A percentile compares a stretch with the other conserved stretches of the same genome.
Evolutionary conservation across 768 basidiomycete species (phyloP).

Genomic region (Podaxis sp.): DNA sequence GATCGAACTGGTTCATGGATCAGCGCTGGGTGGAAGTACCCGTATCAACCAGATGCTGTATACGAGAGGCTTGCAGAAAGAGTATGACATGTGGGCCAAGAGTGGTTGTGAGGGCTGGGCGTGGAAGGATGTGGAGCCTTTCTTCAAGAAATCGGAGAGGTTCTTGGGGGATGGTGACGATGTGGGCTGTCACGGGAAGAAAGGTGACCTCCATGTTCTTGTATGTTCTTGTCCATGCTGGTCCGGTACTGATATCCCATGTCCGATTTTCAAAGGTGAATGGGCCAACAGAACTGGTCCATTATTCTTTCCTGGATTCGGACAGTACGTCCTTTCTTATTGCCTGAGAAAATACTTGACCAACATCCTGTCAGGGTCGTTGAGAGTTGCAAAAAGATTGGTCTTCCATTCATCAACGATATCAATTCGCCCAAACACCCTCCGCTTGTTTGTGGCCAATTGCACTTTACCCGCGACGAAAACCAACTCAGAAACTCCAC

Average conservation of each 20-base stretch:
- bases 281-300: constrained; percentile 42
- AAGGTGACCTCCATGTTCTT: constrained; percentile 30
- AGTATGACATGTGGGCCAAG: constrained; percentile 32
- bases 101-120: constrained; percentile 57
- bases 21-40: constrained; percentile 30
- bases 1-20: constrained; percentile 24
- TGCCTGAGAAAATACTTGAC: neutral
- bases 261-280: constrained; percentile 32
- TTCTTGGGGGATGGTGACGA: constrained; percentile 23
- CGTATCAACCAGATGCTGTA: constrained; percentile 33
- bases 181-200: constrained; percentile 9
- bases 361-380: constrained; percentile 31
- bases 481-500: constrained; percentile 53
- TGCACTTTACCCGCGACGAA: constrained; percentile 23
- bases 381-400: constrained; percentile 44
- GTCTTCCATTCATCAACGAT: constrained; percentile 57
- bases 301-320: constrained; percentile 55
- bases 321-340: constrained; percentile 28
- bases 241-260: constrained; percentile 25
- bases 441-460: constrained; percentile 16
- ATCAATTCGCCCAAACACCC: constrained; percentile 53
- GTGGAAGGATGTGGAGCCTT: constrained; percentile 52
- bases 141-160: constrained; percentile 65
- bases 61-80: constrained; percentile 20
- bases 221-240: constrained; percentile 16